Percentiles rank a stretch among this genome's conserved stretches.
Conservation (phyloP, 1,284 basidiomycete species). For the Ustilago vetiveriae region DNA sequence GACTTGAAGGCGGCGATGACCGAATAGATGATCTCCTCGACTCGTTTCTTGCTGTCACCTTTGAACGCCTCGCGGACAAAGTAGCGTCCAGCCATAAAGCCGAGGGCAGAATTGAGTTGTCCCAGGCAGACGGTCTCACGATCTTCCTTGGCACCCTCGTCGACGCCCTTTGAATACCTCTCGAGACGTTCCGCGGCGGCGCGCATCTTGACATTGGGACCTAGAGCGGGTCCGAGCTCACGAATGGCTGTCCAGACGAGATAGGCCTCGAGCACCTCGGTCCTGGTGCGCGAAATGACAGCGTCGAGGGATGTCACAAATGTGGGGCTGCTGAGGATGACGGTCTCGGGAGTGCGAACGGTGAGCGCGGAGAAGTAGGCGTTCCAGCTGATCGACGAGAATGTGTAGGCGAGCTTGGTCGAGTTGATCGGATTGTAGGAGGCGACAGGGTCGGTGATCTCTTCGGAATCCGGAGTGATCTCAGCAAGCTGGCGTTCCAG, state of each 20-base stretch:
- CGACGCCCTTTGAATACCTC: constrained; percentile 80
- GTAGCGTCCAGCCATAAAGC: constrained; percentile 71
- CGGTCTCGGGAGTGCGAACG: constrained; percentile 69
- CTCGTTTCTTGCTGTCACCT: constrained; percentile 80
- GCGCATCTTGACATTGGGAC: constrained; percentile 67
- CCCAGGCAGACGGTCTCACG: constrained; percentile 75
- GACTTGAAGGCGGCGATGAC: constrained; percentile 85
- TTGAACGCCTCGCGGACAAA: constrained; percentile 89
- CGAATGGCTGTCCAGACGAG: constrained; percentile 70
- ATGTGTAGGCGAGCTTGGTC: constrained; percentile 70
- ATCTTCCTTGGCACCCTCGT: constrained; percentile 84
- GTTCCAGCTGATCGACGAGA: constrained; percentile 82
- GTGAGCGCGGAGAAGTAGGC: constrained; percentile 85
- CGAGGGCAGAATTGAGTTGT: constrained; percentile 69
- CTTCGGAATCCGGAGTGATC: constrained; percentile 75
- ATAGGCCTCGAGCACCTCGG: constrained; percentile 85
- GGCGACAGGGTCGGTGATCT: constrained; percentile 76
- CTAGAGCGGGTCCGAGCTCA: constrained; percentile 50
- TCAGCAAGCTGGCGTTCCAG: constrained; percentile 85
- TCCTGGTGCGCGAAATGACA: constrained; percentile 77
- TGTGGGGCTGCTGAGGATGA: constrained; percentile 85
- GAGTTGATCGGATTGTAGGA: constrained; percentile 88
- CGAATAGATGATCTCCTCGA: constrained; percentile 84
- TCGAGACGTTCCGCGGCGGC: constrained; percentile 72
- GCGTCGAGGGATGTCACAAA: constrained; percentile 77